Evolutionary conservation across 1,139 yeast species (phyloP).

Genomic region (Blastobotrys raffinosifermentans): DNA sequence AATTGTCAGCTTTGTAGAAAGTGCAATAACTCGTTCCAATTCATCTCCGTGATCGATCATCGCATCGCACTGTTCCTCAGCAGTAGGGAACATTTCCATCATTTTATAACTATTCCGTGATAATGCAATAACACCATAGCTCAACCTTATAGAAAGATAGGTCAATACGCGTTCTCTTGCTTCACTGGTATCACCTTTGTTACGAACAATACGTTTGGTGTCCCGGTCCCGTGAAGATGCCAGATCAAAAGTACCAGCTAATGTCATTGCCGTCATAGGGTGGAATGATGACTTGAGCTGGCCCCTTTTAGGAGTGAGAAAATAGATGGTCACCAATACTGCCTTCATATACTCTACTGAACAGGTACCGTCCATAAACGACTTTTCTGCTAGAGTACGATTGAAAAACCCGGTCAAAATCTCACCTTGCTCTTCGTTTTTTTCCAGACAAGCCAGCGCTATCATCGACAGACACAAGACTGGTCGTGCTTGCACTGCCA

Average conservation of each 20-base stretch:
- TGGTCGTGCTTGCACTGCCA: no score
- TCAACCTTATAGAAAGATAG: slow-evolving; percentile 1
- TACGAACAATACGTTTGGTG: slow-evolving; percentile 7
- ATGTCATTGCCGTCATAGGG: slow-evolving; percentile 40
- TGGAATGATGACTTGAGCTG: slow-evolving; percentile 49
- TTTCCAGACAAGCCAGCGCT: no score
- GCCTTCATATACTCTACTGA: slow-evolving; percentile 40
- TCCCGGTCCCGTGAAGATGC: slow-evolving; percentile 31
- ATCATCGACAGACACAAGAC: slow-evolving; percentile 41
- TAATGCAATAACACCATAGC: slow-evolving; percentile 6
- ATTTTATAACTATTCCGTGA: slow-evolving; percentile 10
- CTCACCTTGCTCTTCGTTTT: slow-evolving; percentile 35
- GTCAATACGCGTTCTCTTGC: slow-evolving; percentile 3
- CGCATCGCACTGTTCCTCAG: neutral
- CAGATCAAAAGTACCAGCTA: slow-evolving; percentile 46
- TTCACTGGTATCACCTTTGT: slow-evolving; percentile 3
- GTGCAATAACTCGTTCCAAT: neutral
- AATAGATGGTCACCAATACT: slow-evolving; percentile 43
- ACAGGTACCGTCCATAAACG: slow-evolving; percentile 42
- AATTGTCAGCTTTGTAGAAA: neutral
- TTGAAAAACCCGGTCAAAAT: slow-evolving; percentile 43
- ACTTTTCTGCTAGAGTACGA: slow-evolving; percentile 40
- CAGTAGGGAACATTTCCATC: neutral
- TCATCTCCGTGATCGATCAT: neutral
- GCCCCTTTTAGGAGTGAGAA: slow-evolving; percentile 37